Percentiles rank a stretch among this genome's conserved stretches.
Evolutionary conservation across 345 rosid genomes (phyloP).

Genomic region (Heritiera fomes): DNA sequence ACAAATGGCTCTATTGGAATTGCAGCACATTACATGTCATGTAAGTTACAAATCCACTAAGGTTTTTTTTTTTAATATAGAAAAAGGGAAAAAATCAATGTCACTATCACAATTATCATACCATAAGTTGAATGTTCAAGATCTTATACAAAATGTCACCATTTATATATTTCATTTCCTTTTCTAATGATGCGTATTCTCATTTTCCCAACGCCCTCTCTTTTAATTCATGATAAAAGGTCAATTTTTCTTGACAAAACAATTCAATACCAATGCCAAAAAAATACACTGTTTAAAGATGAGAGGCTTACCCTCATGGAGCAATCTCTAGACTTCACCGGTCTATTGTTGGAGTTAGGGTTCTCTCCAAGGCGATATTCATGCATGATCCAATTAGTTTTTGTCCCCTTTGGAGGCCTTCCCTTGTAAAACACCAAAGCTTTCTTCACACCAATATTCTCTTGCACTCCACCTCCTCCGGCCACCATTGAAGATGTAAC

Average conservation of each 20-base stretch:
- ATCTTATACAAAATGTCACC: neutral
- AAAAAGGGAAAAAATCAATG: neutral
- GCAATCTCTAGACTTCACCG: conserved; percentile 56
- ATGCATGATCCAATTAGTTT: conserved; percentile 99
- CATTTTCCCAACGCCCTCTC: neutral
- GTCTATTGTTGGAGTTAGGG: conserved; percentile 28
- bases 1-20: neutral
- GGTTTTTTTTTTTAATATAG: neutral
- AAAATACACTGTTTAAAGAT: neutral
- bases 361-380: conserved; percentile 78
- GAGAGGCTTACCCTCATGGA: conserved; percentile 81
- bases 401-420: conserved; percentile 90
- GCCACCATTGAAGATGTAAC: conserved; percentile 32
- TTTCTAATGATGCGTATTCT: conserved; percentile 3
- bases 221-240: neutral
- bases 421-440: conserved; percentile 95
- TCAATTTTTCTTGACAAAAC: neutral
- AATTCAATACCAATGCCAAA: neutral
- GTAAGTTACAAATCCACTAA: neutral
- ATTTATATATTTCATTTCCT: neutral
- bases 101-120: conserved; percentile 3
- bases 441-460: conserved; percentile 85
- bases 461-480: conserved; percentile 32
- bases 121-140: conserved; percentile 1
- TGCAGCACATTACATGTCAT: conserved; percentile 4